Evolutionary conservation across 768 basidiomycete species (phyloP).

Genomic region (Mycena sanguinolenta): DNA sequence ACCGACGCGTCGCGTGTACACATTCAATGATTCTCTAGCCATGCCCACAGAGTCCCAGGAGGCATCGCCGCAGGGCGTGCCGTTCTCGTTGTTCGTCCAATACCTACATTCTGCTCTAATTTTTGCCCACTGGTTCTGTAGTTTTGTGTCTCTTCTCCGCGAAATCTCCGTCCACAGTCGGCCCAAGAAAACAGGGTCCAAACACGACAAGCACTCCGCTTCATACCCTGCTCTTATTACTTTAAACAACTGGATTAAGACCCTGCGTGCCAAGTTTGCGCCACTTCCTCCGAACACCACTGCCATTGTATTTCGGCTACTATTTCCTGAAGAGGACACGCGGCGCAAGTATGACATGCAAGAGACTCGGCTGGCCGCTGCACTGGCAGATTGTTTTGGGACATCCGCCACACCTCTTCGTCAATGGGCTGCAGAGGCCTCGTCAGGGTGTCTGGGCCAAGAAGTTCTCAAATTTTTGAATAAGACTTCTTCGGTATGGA

Average conservation of each 20-base stretch:
- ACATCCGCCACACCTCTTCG: constrained; percentile 48
- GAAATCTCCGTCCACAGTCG: constrained; percentile 54
- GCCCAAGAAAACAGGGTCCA: constrained; percentile 44
- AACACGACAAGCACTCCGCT: constrained; percentile 34
- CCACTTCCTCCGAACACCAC: constrained; percentile 69
- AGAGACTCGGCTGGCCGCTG: constrained; percentile 69
- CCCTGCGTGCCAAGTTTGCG: constrained; percentile 55
- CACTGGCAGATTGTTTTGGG: constrained; percentile 65
- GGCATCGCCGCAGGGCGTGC: constrained; percentile 39
- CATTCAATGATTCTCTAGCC: constrained; percentile 2
- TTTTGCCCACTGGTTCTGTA: constrained; percentile 37
- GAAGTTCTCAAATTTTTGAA: constrained; percentile 67
- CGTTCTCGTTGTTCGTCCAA: constrained; percentile 59
- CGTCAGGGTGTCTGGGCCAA: constrained; percentile 78
- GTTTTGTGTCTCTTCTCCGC: constrained; percentile 64
- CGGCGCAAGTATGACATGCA: constrained; percentile 80
- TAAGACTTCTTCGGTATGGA: constrained; percentile 53
- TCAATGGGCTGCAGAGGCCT: constrained; percentile 56
- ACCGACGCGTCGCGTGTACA: constrained; percentile 1
- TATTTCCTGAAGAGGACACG: constrained; percentile 89
- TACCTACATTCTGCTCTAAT: not conserved
- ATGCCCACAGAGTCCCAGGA: constrained; percentile 7
- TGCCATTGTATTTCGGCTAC: constrained; percentile 72
- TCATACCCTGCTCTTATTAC: constrained; percentile 55
- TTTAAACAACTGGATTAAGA: constrained; percentile 59